These are phyloP conservation scores for Nicotiana obtusifolia DNA, from an alignment of 257 asterid genomes.

Conservation along the genomic window DNA sequence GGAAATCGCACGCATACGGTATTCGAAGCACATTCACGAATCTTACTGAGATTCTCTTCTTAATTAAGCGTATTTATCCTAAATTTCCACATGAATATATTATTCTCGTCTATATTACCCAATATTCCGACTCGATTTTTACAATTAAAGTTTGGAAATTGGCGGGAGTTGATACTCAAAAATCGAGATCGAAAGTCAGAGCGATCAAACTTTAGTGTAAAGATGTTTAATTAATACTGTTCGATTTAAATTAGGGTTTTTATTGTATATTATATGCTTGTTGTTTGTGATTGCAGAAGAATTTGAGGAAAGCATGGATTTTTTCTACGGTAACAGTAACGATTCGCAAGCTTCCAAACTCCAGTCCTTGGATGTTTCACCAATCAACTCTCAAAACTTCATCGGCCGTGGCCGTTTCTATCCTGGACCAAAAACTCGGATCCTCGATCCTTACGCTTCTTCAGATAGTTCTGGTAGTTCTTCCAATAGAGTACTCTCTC, in stretches of 20 bases:
- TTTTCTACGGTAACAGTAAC: conserved; percentile 17
- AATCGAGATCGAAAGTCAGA: background rate
- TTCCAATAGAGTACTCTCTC: conserved; percentile 19
- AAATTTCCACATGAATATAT: background rate
- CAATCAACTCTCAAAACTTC: conserved; percentile 22
- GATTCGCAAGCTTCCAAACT: conserved; percentile 27
- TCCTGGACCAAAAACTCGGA: conserved; percentile 8
- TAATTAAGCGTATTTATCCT: background rate
- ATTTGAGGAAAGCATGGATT: conserved; percentile 32
- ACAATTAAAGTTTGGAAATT: background rate
- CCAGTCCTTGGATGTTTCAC: conserved; percentile 25
- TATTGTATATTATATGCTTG: background rate
- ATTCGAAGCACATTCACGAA: background rate
- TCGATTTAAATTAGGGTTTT: background rate
- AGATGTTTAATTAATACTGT: background rate
- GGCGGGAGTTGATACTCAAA: conserved; percentile 7
- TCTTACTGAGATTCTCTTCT: background rate
- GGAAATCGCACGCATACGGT: background rate
- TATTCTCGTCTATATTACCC: background rate
- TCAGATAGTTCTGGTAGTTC: conserved; percentile 34
- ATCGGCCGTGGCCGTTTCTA: conserved; percentile 24
- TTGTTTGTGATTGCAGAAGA: conserved; percentile 24
- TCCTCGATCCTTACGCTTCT: conserved; percentile 52
- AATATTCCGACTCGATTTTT: background rate
- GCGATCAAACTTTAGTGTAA: background rate